Base-by-base conservation (phyloP, 768 basidiomycete species). In the Gautieria morchelliformis region DNA sequence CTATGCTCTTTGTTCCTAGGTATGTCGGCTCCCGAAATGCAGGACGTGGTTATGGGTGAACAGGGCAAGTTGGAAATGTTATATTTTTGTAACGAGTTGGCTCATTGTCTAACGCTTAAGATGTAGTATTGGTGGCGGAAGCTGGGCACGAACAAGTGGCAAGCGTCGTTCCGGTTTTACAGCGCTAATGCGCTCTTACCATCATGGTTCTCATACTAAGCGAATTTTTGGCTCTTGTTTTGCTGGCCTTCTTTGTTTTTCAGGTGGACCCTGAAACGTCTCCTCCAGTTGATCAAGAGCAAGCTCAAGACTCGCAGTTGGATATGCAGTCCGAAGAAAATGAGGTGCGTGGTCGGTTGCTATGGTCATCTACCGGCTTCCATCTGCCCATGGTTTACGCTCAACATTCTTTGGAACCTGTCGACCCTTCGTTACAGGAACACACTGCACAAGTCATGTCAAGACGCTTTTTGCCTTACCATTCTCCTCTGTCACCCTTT, bases 151-250 rank as follows among this genome's bases (percentile, higher is more conserved):
- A 57, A 57, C 56, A 57, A 57, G 56, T 57, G 56, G 56, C 56
- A 57, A 57, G 56, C 56, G 56, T 57, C 56, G 56, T 57, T 57
- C 56, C 56, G 56, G 47, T 57, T 57, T 49, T 30, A 56, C 39
- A 57, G 56, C 48, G 56, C 46, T 57, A 9, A 57, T 32, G 33
- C 56, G 48, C 47, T 57, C 41, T 56, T 50, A 24, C 53, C 32
- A 39, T 27, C 19, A 14, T 48, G 56, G 56, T 57, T 57, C 20
- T 50, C 50, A 8, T 57, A 49, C 56, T 57, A 49, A 57, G 56
- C 48, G 37, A 33, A 33, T 30, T 40, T 49, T 57, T 48, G 56
- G 56, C 46, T 57, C 35, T 57, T 57, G 56, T 55, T 49, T 32
- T 57, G 56, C 56, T 57, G 45, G 46, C 56, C 56, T 57, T 57